These are phyloP conservation scores for Dioscorea zingiberensis DNA, from an alignment of 106 monocot genomes.

Conservation along the genomic window DNA sequence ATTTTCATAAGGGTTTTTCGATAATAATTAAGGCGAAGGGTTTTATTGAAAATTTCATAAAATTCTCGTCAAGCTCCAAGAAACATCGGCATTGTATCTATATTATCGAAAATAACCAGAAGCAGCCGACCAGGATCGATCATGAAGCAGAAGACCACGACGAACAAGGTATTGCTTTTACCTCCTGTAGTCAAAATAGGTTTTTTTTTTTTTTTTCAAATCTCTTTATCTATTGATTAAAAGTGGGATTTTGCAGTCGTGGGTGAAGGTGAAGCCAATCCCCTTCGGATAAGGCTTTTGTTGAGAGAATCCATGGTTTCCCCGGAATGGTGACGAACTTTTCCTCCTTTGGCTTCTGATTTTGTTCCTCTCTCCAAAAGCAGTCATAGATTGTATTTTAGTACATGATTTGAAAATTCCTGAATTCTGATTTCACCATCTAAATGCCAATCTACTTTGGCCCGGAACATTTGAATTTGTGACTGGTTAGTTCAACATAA, in stretches of 20 bases:
- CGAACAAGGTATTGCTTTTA: not conserved
- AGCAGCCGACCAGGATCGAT: too few relatives aligned
- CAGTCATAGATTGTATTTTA: not conserved
- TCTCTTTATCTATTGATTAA: too few relatives aligned
- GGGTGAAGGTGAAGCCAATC: not conserved
- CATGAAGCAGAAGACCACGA: conserved; percentile 19
- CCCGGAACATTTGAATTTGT: conserved; percentile 84
- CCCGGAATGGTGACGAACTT: conserved; percentile 28
- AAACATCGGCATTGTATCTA: too few relatives aligned
- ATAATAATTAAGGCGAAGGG: too few relatives aligned
- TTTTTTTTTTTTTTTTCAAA: not conserved
- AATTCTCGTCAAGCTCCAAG: too few relatives aligned
- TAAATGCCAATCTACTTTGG: conserved; percentile 95
- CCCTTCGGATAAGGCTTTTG: not conserved
- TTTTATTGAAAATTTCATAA: too few relatives aligned
- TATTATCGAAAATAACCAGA: too few relatives aligned
- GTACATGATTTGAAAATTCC: conserved; percentile 62
- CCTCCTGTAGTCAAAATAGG: not conserved
- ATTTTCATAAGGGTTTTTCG: too few relatives aligned
- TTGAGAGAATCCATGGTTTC: conserved; percentile 31
- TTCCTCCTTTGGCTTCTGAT: not conserved
- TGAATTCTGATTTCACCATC: conserved; percentile 81
- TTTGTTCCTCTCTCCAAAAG: not conserved
- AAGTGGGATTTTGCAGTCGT: not conserved
- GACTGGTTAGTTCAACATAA: conserved; percentile 64